phyloP scores from a whole-genome alignment of 768 basidiomycete species.

The Neoboletus brunneissimus region DNA sequence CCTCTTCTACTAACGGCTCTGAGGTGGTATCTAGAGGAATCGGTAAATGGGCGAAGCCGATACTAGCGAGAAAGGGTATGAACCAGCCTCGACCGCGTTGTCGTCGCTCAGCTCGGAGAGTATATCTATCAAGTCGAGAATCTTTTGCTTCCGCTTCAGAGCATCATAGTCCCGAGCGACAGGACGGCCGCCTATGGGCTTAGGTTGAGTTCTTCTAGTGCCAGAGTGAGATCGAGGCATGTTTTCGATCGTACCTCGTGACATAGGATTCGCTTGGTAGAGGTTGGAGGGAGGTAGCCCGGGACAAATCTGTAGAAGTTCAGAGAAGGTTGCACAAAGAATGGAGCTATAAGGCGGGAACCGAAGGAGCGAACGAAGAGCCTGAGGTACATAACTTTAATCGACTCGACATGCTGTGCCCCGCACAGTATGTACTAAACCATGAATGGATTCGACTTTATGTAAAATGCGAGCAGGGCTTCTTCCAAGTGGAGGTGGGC shows the following conservation, averaged over 20 bases:
- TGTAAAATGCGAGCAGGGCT: no score
- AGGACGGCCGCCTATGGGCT: constrained; percentile 20
- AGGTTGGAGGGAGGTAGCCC: constrained; percentile 17
- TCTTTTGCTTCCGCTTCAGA: constrained; percentile 42
- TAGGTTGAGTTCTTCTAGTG: constrained; percentile 26
- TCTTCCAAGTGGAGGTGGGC: no score
- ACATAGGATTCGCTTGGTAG: constrained; percentile 28
- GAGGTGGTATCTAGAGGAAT: constrained; percentile 25
- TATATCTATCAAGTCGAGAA: constrained; percentile 46
- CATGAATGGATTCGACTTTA: no score
- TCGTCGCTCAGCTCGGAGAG: constrained; percentile 45
- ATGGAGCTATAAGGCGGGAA: constrained; percentile 30
- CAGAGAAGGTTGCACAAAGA: constrained; percentile 15
- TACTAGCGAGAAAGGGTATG: constrained; percentile 8
- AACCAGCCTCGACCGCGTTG: constrained; percentile 34
- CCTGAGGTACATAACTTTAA: no score
- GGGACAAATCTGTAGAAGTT: constrained; percentile 21
- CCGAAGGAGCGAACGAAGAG: constrained; percentile 27
- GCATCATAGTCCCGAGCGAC: constrained; percentile 28
- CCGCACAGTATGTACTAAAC: no score
- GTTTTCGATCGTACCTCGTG: constrained; percentile 31
- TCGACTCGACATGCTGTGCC: no score
- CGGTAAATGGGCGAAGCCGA: constrained; percentile 5
- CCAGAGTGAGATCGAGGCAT: constrained; percentile 27
- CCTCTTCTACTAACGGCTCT: constrained; percentile 41